Base-by-base conservation (phyloP, 2,329 filamentous ascomycete species). In the Colletotrichum incanum region DNA sequence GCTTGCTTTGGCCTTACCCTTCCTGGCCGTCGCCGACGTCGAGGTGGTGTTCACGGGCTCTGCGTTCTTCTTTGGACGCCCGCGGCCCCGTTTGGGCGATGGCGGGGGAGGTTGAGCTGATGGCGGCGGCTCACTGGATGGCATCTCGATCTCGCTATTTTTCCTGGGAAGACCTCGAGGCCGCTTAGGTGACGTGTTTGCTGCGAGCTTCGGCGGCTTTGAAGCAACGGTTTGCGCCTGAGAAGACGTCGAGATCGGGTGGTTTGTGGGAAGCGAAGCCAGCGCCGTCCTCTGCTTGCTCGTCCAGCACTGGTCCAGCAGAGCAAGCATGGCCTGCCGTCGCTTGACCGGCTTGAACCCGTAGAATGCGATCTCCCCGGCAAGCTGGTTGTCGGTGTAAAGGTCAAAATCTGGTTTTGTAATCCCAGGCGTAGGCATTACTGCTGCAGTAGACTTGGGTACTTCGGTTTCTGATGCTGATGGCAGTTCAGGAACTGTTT, bases 311-410 rank as follows among this genome's bases (percentile, higher is more conserved):
- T 91, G 88, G 63, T 93, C 84, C 16, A 95, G 83, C 14, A 94
- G 80, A 1, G 89, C 84, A 72, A 95, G 91, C 91, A 94, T 94
- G 11, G 90, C 89, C 60, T 87, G 85, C 23, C 93, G 87, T 67
- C 85, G 89, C 78, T 91, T 93, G 39, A 95, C 84, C 1, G 91
- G 84, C 78, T 95, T 95, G 81, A 95, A 95, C 0, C 92, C 92
- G 76, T 91, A 94, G 0, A 85, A 84, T 6, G 87, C 83, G 55
- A 95, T 83, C 76, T 92, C 87, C 67, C 86, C 89, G 3, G 89
- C 83, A 20, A 95, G 82, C 70, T 93, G 89, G 11, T 85, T 81
- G 73, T 92, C 91, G 3, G 91, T 91, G 71, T 89, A 91, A 0
- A 87, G 81, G 50, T 88, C 86, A 72, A 88, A 95, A 14, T 89